Conservation (phyloP, 192 early-diverging fungal genomes). For the Podila horticola region DNA sequence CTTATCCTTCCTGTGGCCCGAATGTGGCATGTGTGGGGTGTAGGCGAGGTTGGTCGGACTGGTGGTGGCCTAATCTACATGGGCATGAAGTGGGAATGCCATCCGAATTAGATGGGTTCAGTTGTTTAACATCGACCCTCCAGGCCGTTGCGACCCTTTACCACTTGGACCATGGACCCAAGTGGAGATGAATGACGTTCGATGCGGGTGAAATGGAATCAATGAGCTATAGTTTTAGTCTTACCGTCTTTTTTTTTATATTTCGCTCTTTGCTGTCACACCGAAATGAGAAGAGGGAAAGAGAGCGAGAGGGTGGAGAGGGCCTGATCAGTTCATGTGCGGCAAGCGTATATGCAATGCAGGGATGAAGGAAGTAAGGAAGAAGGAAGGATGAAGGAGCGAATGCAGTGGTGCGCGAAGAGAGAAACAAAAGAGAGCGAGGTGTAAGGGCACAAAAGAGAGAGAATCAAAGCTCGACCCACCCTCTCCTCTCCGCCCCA, state of each 20-base stretch:
- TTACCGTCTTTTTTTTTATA: not conserved
- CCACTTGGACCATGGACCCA: not conserved
- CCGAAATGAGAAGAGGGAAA: not conserved
- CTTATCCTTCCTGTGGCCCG: conserved; percentile 1
- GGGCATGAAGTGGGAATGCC: not conserved
- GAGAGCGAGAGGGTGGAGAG: not conserved
- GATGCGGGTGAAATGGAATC: conserved; percentile 4
- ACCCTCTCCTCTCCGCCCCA: too few relatives aligned
- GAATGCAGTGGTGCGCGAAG: not conserved
- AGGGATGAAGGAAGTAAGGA: too few relatives aligned
- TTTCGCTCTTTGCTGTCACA: too few relatives aligned
- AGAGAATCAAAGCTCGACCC: too few relatives aligned
- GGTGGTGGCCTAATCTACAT: not conserved
- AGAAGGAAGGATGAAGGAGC: not conserved
- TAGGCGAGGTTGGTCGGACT: not conserved
- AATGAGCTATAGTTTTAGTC: not conserved
- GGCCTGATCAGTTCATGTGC: not conserved
- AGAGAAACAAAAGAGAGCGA: not conserved
- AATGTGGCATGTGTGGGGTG: not conserved
- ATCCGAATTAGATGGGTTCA: not conserved
- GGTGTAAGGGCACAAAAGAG: not conserved
- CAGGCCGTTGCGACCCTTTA: too few relatives aligned
- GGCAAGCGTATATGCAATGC: too few relatives aligned
- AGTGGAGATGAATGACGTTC: conserved; percentile 1
- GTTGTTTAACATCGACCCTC: too few relatives aligned